Evolutionary conservation across 2,329 filamentous ascomycete genomes (phyloP), one percentile per base, ranked within the genome.

Genomic region (Paracoccidioides lutzii): DNA sequence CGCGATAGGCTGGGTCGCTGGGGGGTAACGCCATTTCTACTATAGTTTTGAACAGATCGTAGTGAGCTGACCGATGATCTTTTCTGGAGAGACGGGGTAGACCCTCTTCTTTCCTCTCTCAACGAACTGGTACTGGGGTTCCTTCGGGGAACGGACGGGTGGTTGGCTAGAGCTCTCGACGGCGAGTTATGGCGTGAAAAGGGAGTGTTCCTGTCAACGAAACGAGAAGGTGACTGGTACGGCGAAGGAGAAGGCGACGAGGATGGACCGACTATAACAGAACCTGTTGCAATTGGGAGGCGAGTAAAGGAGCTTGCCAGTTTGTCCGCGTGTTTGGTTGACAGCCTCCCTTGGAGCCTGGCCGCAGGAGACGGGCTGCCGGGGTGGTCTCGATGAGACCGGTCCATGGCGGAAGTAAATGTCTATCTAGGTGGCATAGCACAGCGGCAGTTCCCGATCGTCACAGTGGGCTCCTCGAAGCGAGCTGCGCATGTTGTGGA

Each of bases 51-150:
- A 5, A 61, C 61, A 0, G 69, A 72, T 53, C 70, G 67, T 45
- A 73, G 59, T 4, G 71, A 74, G 9, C 64, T 66, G 7, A 64
- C 63, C 1, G 71, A 74, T 28, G 64, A 60, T 30, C 69, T 69
- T 49, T 73, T 73, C 45, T 73, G 66, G 33, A 74, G 54, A n/a
- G 63, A 64, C 7, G 67, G 62, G 9, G 60, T 64, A 6, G 71
- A 72, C 44, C 63, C 67, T 63, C 54, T 59, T 49, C 65, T 66
- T 49, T 72, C 69, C 54, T 73, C 69, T 55, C 66, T 66, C 53
- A 71, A 53, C 22, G 71, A 72, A 45, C 55, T 64, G 48, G 66
- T 63, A 55, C 70, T 72, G 41, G 69, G 65, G 15, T 66, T 68
- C 54, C 64, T 63, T 57, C 63, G 64, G 28, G 65, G 66, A 6